Percentiles rank a stretch among this genome's conserved stretches.
phyloP scores from a whole-genome alignment of 2,329 filamentous ascomycete species.

The Fusarium sp. region DNA sequence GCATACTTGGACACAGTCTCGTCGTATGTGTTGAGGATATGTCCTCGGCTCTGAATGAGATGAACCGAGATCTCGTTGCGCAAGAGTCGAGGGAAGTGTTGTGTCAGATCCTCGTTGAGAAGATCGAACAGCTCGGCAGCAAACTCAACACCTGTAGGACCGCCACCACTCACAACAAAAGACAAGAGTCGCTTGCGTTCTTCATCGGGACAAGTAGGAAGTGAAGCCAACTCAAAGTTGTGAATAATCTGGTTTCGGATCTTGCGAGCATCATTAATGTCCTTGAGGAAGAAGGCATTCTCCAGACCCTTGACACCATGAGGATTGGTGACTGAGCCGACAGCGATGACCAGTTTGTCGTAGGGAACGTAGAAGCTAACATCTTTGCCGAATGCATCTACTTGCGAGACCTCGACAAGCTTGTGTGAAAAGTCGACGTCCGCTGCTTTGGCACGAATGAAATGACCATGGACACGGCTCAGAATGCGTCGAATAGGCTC shows the following conservation, averaged over 20 bases:
- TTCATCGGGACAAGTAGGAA: constrained; percentile 92
- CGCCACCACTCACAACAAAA: constrained; percentile 95
- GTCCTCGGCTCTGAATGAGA: constrained; percentile 91
- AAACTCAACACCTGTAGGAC: constrained; percentile 97
- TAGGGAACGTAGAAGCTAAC: constrained; percentile 93
- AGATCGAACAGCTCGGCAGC: constrained; percentile 96
- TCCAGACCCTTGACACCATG: constrained; percentile 96
- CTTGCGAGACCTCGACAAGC: constrained; percentile 85
- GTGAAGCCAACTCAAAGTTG: constrained; percentile 89
- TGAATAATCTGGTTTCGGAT: constrained; percentile 90
- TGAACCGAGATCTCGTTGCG: constrained; percentile 98
- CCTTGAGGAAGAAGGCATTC: constrained; percentile 94
- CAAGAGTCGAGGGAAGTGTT: constrained; percentile 87
- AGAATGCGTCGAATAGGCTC: constrained; percentile 93
- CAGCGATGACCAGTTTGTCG: constrained; percentile 93
- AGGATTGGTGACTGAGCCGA: constrained; percentile 92
- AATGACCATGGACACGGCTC: constrained; percentile 83
- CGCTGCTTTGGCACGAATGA: constrained; percentile 86
- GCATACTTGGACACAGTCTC: constrained; percentile 93
- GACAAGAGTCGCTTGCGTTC: constrained; percentile 90
- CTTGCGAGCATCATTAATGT: constrained; percentile 89
- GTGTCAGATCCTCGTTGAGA: constrained; percentile 90
- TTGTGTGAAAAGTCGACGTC: constrained; percentile 94
- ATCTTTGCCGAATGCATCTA: constrained; percentile 77
- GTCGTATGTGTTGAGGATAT: constrained; percentile 98